Evolutionary conservation across 2,329 filamentous ascomycete species (phyloP).

Genomic region (Fusarium continuum): DNA sequence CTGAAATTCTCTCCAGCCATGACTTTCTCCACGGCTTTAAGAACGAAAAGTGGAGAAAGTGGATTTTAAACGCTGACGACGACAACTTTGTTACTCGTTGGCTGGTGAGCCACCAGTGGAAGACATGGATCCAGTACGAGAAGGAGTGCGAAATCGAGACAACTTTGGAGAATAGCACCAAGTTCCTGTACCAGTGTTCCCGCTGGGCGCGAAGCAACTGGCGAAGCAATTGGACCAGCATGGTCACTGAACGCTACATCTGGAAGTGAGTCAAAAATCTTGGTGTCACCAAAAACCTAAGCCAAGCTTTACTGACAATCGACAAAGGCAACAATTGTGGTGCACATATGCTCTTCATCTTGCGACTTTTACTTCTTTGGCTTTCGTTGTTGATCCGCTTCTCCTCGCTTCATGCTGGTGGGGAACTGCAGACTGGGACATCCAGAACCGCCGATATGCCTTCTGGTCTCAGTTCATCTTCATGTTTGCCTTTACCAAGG

Average conservation of each 20-base stretch:
- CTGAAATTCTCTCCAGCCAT: constrained; percentile 84
- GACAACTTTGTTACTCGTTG: constrained; percentile 98
- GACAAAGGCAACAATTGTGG: constrained; percentile 83
- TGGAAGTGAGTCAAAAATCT: constrained; percentile 80
- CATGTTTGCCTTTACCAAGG: constrained; percentile 86
- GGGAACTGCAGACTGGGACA: constrained; percentile 70
- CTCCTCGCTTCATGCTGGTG: constrained; percentile 75
- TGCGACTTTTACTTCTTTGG: constrained; percentile 90
- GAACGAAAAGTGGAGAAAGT: constrained; percentile 88
- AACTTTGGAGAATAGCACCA: constrained; percentile 86
- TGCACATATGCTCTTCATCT: constrained; percentile 92
- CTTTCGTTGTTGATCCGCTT: constrained; percentile 79
- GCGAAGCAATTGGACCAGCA: constrained; percentile 93
- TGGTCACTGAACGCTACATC: constrained; percentile 84
- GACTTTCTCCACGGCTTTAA: constrained; percentile 90
- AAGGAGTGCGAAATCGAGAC: constrained; percentile 91
- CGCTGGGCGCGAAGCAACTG: constrained; percentile 98
- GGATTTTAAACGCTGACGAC: constrained; percentile 93
- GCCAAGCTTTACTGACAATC: constrained; percentile 33
- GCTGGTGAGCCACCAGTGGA: constrained; percentile 91
- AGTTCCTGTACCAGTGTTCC: constrained; percentile 92
- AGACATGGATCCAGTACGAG: constrained; percentile 95
- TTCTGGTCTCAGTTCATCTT: constrained; percentile 73
- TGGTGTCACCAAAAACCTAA: not conserved
- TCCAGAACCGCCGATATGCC: constrained; percentile 59